These are phyloP conservation scores for Rhodosporidiobolus sp. DNA, from an alignment of 768 basidiomycete species.

Conservation along the genomic window DNA sequence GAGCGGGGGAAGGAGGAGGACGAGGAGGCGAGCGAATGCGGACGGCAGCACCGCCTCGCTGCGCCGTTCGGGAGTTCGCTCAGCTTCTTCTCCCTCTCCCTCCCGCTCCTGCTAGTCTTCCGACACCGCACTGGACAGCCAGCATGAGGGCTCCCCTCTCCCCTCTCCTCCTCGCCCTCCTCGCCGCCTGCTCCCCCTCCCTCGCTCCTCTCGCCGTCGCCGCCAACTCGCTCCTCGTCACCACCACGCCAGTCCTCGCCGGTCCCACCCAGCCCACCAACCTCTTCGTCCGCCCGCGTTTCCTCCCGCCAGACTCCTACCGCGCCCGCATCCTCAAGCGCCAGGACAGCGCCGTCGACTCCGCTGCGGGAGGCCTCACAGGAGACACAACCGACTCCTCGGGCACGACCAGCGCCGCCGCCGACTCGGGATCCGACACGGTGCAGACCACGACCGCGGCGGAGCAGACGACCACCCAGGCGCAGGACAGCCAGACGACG, in stretches of 20 bases:
- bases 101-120: not conserved
- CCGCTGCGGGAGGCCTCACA: not conserved
- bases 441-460: not conserved
- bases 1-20: too few relatives aligned
- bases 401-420: too few relatives aligned
- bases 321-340: not conserved
- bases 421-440: not conserved
- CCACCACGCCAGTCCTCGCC: not conserved
- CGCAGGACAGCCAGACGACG: too few relatives aligned
- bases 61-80: too few relatives aligned
- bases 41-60: too few relatives aligned
- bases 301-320: not conserved
- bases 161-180: conserved; percentile 13
- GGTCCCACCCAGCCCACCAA: too few relatives aligned
- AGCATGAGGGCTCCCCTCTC: not conserved
- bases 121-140: not conserved
- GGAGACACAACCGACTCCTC: not conserved
- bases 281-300: not conserved
- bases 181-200: not conserved
- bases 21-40: too few relatives aligned
- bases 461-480: not conserved
- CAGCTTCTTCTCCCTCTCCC: not conserved
- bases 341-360: not conserved
- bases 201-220: not conserved
- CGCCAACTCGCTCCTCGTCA: not conserved